Evolutionary conservation across 2,329 filamentous ascomycete species (phyloP).

Genomic region (Talaromyces albobiverticillius): DNA sequence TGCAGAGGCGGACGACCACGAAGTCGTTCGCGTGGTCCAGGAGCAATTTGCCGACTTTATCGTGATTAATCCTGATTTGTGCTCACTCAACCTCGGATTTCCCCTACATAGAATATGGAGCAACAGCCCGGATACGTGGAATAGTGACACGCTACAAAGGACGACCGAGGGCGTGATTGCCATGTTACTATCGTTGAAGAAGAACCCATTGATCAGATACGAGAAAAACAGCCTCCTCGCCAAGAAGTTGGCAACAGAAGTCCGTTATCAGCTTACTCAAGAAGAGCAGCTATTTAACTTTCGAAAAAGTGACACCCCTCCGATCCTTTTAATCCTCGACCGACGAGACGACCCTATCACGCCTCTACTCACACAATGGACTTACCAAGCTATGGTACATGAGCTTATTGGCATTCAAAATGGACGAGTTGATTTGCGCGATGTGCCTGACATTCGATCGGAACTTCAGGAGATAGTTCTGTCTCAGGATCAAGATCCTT

Average conservation of each 20-base stretch:
- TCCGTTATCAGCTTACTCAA: conserved; percentile 89
- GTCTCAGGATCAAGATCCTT: conserved; percentile 94
- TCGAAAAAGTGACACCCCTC: conserved; percentile 87
- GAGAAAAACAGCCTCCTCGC: conserved; percentile 85
- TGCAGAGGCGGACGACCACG: conserved; percentile 94
- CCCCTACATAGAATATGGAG: conserved; percentile 79
- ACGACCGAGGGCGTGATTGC: conserved; percentile 85
- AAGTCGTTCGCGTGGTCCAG: conserved; percentile 89
- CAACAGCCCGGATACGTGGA: conserved; percentile 80
- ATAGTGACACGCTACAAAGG: conserved; percentile 79
- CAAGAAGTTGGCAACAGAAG: conserved; percentile 89
- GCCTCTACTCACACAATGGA: conserved; percentile 94
- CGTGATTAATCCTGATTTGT: conserved; percentile 91
- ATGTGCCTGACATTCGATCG: conserved; percentile 77
- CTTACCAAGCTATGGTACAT: conserved; percentile 99
- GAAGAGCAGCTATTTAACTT: conserved; percentile 98
- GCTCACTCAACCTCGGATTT: conserved; percentile 71
- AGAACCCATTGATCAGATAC: conserved; percentile 92
- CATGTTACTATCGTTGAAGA: conserved; percentile 83
- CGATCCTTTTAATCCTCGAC: conserved; percentile 86
- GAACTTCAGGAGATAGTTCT: conserved; percentile 93
- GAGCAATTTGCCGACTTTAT: conserved; percentile 97
- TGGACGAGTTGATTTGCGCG: conserved; percentile 83
- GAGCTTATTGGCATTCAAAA: conserved; percentile 92
- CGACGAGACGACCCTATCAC: conserved; percentile 93